Evolutionary conservation across 2,329 filamentous ascomycete species (phyloP).

Genomic region (Fonsecaea erecta): DNA sequence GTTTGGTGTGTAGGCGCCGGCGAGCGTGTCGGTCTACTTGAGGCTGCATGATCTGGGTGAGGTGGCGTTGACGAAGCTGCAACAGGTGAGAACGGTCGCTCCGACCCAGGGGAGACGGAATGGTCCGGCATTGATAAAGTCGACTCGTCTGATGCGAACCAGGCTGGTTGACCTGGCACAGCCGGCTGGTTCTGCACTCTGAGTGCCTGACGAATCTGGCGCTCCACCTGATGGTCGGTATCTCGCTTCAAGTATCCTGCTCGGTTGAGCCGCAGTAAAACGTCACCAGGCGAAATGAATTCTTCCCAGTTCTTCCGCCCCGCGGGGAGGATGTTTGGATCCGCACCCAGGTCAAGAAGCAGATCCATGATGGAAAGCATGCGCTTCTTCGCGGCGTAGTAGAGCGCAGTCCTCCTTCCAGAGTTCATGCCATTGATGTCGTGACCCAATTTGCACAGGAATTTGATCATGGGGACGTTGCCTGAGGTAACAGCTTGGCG

Average conservation of each 20-base stretch:
- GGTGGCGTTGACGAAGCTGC: neutral
- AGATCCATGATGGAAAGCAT: slow-evolving; percentile 37
- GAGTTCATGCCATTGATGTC: slow-evolving; percentile 38
- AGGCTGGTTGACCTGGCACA: neutral
- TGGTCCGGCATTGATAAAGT: neutral
- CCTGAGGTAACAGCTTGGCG: slow-evolving; percentile 37
- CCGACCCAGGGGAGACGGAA: neutral
- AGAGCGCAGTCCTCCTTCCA: slow-evolving; percentile 40
- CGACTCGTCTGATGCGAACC: neutral
- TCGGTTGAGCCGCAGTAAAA: slow-evolving; percentile 35
- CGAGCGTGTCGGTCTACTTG: neutral
- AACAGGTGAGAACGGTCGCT: neutral
- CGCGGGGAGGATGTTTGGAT: slow-evolving; percentile 37
- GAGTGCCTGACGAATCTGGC: slow-evolving; percentile 7
- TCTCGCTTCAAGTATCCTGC: slow-evolving; percentile 29
- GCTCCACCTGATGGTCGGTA: slow-evolving; percentile 3
- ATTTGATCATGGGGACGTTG: slow-evolving; percentile 36
- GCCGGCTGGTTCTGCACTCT: neutral
- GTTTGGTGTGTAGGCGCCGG: neutral
- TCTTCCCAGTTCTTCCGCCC: slow-evolving; percentile 39
- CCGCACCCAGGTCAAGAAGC: slow-evolving; percentile 39
- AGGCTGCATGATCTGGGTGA: neutral
- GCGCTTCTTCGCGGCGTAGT: slow-evolving; percentile 38
- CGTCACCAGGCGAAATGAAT: slow-evolving; percentile 34
- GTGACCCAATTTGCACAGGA: slow-evolving; percentile 37